Percentiles rank a stretch among this genome's conserved stretches.
Evolutionary conservation across 2,329 filamentous ascomycete species (phyloP).

Genomic region (Zarea fungicola): DNA sequence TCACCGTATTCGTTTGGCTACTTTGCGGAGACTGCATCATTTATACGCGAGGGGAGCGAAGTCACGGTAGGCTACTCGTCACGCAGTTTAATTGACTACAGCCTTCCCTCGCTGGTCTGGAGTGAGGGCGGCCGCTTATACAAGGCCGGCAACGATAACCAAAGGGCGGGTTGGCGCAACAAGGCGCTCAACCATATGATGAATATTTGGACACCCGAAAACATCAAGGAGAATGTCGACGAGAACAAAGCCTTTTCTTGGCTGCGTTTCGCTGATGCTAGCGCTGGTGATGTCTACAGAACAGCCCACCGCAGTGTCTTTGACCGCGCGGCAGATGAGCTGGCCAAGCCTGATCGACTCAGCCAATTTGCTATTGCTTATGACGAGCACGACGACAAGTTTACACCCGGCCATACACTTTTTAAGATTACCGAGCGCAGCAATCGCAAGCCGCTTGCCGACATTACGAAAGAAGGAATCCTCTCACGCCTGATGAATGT

Average conservation of each 20-base stretch:
- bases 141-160: conserved; percentile 67
- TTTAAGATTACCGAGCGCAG: conserved; percentile 73
- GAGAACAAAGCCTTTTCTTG: conserved; percentile 74
- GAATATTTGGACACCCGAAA: conserved; percentile 83
- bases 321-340: conserved; percentile 62
- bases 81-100: conserved; percentile 78
- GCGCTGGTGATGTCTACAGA: conserved; percentile 64
- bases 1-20: conserved; percentile 79
- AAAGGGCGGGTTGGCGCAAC: conserved; percentile 70
- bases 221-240: conserved; percentile 61
- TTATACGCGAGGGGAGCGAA: conserved; percentile 79
- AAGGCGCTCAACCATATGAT: conserved; percentile 75
- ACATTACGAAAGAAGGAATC: conserved; percentile 66
- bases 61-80: conserved; percentile 83
- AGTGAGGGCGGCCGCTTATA: conserved; percentile 72
- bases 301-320: conserved; percentile 68
- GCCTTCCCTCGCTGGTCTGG: conserved; percentile 76
- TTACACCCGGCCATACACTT: conserved; percentile 68
- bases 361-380: conserved; percentile 65
- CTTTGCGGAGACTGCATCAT: conserved; percentile 93
- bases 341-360: conserved; percentile 53
- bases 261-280: conserved; percentile 79
- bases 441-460: conserved; percentile 60
- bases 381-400: conserved; percentile 58
- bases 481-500: conserved; percentile 77